Percentiles rank a stretch among this genome's conserved stretches.
Conservation (phyloP, 495 filamentous ascomycete species). For the Podospora tetraspora region DNA sequence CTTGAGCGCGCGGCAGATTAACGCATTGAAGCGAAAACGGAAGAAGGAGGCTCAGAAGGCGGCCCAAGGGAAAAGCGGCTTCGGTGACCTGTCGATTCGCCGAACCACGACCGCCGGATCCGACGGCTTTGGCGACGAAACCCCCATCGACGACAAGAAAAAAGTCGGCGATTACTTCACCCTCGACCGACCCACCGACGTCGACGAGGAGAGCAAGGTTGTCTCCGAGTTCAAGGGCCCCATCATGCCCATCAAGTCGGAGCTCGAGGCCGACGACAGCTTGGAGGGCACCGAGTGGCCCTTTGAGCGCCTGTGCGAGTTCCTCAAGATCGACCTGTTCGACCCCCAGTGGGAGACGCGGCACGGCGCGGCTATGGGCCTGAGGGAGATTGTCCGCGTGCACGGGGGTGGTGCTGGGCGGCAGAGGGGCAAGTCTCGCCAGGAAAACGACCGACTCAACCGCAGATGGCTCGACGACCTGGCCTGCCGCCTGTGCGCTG, state of each 20-base stretch:
- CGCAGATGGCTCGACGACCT: slow-evolving; percentile 85
- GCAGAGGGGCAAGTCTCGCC: slow-evolving; percentile 57
- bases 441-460: slow-evolving; percentile 74
- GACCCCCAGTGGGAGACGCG: slow-evolving; percentile 93
- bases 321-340: slow-evolving; percentile 87
- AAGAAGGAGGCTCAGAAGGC: slow-evolving; percentile 79
- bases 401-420: slow-evolving; percentile 92
- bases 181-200: slow-evolving; percentile 62
- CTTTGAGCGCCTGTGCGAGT: slow-evolving; percentile 87
- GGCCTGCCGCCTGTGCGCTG: slow-evolving; percentile 84
- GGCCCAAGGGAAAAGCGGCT: slow-evolving; percentile 59
- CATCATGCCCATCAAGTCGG: slow-evolving; percentile 54
- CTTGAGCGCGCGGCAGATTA: slow-evolving; percentile 85
- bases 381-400: slow-evolving; percentile 86
- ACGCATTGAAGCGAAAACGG: slow-evolving; percentile 86
- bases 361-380: slow-evolving; percentile 94
- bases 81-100: slow-evolving; percentile 78
- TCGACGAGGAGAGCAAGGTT: slow-evolving; percentile 84
- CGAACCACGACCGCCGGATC: slow-evolving; percentile 54
- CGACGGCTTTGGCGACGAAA: slow-evolving; percentile 48
- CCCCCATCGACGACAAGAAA: slow-evolving; percentile 60
- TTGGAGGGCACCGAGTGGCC: slow-evolving; percentile 88
- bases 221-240: slow-evolving; percentile 94
- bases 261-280: slow-evolving; percentile 61
- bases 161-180: slow-evolving; percentile 87